phyloP scores from a whole-genome alignment of 208 protist species.

The Crithidia mellificae region DNA sequence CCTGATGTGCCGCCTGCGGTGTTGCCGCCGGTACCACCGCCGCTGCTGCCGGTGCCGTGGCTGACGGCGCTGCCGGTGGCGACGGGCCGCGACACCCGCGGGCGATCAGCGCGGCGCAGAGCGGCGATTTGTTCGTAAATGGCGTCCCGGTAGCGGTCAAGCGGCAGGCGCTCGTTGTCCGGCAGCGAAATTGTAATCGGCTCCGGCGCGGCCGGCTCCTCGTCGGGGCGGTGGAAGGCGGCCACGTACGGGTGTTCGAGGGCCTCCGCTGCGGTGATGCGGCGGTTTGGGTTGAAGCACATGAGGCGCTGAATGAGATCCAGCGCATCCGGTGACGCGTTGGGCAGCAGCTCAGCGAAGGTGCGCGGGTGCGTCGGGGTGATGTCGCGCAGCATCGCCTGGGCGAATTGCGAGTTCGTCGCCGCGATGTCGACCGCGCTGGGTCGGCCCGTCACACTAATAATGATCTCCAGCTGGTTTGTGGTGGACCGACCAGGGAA shows the following conservation, averaged over 20 bases:
- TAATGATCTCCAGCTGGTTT: constrained; percentile 97
- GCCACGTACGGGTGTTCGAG: constrained; percentile 94
- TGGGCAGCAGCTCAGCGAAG: constrained; percentile 90
- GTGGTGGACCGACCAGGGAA: constrained; percentile 96
- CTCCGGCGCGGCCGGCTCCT: constrained; percentile 75
- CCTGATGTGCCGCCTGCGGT: constrained; percentile 12
- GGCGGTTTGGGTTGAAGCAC: constrained; percentile 96
- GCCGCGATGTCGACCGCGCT: constrained; percentile 90
- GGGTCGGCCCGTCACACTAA: constrained; percentile 91
- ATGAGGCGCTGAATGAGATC: constrained; percentile 94
- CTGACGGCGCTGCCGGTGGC: constrained; percentile 14
- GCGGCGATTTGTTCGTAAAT: constrained; percentile 91
- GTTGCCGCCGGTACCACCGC: constrained; percentile 1
- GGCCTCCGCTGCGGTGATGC: constrained; percentile 92
- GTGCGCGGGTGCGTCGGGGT: constrained; percentile 60
- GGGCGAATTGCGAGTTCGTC: constrained; percentile 94
- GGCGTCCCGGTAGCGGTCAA: constrained; percentile 92
- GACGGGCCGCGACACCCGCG: constrained; percentile 17
- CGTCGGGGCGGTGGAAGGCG: constrained; percentile 87
- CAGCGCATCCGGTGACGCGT: constrained; percentile 91
- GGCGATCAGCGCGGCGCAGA: constrained; percentile 25
- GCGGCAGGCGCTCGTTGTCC: constrained; percentile 94
- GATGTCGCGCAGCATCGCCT: constrained; percentile 93
- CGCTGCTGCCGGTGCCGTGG: constrained; percentile 22
- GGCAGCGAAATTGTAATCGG: constrained; percentile 93